phyloP scores from a whole-genome alignment of 371 early-diverging fungal genomes.

The Apophysomyces variabilis region DNA sequence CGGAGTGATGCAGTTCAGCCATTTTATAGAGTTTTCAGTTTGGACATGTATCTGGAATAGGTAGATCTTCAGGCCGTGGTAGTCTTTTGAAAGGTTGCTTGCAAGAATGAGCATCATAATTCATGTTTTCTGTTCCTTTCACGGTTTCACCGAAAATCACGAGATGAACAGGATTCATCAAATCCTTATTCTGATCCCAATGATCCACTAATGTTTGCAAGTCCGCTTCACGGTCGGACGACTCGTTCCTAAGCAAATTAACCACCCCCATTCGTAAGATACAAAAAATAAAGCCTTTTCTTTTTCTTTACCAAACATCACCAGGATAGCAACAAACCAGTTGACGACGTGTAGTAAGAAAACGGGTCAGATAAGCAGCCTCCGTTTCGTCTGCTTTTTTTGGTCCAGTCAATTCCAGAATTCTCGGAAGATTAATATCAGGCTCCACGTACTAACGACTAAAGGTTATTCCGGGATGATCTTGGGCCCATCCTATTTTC shows the following conservation, averaged over 20 bases:
- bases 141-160: slow-evolving; percentile 38
- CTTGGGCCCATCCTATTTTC: too few species aligned
- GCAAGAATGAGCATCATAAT: slow-evolving; percentile 33
- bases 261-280: neutral
- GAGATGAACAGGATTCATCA: slow-evolving; percentile 32
- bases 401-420: slow-evolving; percentile 47
- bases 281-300: neutral
- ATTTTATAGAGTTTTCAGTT: too few species aligned
- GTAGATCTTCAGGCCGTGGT: slow-evolving; percentile 24
- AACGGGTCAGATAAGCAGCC: slow-evolving; percentile 41
- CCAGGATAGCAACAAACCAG: slow-evolving; percentile 54
- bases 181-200: slow-evolving; percentile 41
- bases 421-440: slow-evolving; percentile 45
- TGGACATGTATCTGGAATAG: slow-evolving; percentile 45
- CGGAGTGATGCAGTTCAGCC: too few species aligned
- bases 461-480: slow-evolving; percentile 13
- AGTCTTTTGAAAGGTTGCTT: slow-evolving; percentile 15
- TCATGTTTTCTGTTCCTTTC: slow-evolving; percentile 44
- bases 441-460: slow-evolving; percentile 46
- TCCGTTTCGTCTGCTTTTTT: slow-evolving; percentile 33
- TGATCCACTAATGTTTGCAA: slow-evolving; percentile 37
- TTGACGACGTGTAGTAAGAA: slow-evolving; percentile 46
- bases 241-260: slow-evolving; percentile 33
- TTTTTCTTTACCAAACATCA: slow-evolving; percentile 38
- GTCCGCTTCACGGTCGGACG: slow-evolving; percentile 48